Evolutionary conservation across 2,329 filamentous ascomycete species (phyloP), one percentile per base, ranked within the genome.

Genomic region (Pyricularia sp.): DNA sequence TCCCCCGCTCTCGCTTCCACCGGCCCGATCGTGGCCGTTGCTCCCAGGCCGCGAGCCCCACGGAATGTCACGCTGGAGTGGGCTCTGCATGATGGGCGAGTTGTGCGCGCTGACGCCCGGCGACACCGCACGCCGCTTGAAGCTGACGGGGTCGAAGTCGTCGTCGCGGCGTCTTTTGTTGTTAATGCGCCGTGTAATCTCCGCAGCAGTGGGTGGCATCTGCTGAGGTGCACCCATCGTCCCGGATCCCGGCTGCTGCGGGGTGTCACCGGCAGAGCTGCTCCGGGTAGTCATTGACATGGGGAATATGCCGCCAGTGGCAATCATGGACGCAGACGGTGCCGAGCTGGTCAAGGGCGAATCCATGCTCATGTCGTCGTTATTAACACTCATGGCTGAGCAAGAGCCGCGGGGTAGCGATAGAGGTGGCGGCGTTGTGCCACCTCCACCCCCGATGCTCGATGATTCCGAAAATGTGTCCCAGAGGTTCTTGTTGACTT

Each of bases 71-170:
- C 88, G 82, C 72, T 93, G 87, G 68, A 89, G 83, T 1, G 93
- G 91, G 65, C 90, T 93, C 73, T 96, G 91, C 70, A 93, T 84
- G 44, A 96, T 82, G 1, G 93, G 93, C 67, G 90, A 96, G 75
- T 93, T 96, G 71, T 96, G 91, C 1, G 89, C 88, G 73, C 91
- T 96, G 81, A 97, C 87, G 19, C 93, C 91, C 0, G 93, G 93
- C 66, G 90, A 94, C 2, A 97, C 93, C 28, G 93, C 93, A 59
- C 93, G 85, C 19, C 93, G 85, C 77, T 97, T 97, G 78, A 97
- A 93, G 67, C 88, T 90, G 53, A 87, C 83, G 1, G 90, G 88
- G 73, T 97, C 93, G 65, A 96, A 88, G 71, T 97, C 93, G 67
- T 97, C 93, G 65, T 69, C 69, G 28, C 92, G 84, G 26, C 91